These are phyloP conservation scores for Rhynchosporium secalis DNA, from an alignment of 2,329 filamentous ascomycete species.

Conservation along the genomic window DNA sequence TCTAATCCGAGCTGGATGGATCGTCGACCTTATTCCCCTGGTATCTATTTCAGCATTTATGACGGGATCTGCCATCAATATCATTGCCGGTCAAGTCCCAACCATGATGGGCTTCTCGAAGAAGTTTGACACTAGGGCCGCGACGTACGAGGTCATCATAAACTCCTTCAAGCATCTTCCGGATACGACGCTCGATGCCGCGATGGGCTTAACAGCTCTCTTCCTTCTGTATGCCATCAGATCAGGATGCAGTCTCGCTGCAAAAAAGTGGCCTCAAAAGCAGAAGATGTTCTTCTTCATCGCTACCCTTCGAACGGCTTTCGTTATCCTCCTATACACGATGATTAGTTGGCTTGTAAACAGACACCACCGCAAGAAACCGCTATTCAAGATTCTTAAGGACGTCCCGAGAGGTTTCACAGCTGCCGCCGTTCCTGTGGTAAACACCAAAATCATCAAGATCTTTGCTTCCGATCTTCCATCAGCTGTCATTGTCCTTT, in stretches of 20 bases:
- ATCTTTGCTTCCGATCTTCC: constrained; percentile 74
- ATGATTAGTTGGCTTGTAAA: constrained; percentile 88
- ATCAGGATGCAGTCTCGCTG: constrained; percentile 60
- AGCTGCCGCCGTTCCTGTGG: constrained; percentile 69
- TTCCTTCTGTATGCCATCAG: constrained; percentile 76
- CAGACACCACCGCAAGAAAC: constrained; percentile 60
- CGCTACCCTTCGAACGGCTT: constrained; percentile 86
- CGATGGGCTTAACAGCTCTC: constrained; percentile 83
- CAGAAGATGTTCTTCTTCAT: constrained; percentile 84
- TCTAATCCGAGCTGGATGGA: constrained; percentile 77
- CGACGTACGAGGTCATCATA: constrained; percentile 82
- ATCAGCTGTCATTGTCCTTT: constrained; percentile 84
- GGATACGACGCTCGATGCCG: constrained; percentile 71
- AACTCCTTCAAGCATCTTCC: constrained; percentile 75
- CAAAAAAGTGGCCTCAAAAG: constrained; percentile 66
- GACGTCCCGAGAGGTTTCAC: constrained; percentile 83
- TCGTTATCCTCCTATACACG: constrained; percentile 90
- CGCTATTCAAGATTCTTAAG: constrained; percentile 73
- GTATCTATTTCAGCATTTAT: constrained; percentile 93
- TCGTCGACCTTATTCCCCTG: constrained; percentile 90
- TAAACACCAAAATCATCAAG: constrained; percentile 66
- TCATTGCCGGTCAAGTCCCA: constrained; percentile 80
- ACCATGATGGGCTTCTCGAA: constrained; percentile 76
- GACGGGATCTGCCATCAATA: constrained; percentile 92
- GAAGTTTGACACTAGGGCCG: constrained; percentile 61